Conservation (phyloP, 257 asterid genomes). For the Solanum chaucha region DNA sequence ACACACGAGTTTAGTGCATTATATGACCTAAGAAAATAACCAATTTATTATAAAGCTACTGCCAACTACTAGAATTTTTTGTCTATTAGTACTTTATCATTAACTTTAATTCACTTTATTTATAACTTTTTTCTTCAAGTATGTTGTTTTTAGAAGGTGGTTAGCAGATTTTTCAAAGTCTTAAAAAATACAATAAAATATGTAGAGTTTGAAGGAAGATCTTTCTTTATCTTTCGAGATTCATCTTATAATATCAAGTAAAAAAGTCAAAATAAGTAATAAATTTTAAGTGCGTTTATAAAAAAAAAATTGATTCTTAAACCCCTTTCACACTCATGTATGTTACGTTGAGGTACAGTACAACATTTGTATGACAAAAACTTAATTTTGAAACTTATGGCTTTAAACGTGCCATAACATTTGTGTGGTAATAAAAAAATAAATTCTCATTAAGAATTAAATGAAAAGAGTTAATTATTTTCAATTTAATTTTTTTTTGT, state of each 20-base stretch:
- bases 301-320: neutral
- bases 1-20: slow-evolving; percentile 29
- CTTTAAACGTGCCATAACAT: too few species aligned
- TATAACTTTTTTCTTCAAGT: neutral
- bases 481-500: neutral
- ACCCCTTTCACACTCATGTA: neutral
- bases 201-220: neutral
- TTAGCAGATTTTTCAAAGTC: neutral
- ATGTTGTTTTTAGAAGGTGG: neutral
- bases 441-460: neutral
- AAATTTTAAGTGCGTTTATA: neutral
- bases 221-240: neutral
- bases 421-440: too few species aligned
- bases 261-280: neutral
- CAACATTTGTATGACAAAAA: too few species aligned
- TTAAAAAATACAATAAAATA: neutral
- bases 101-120: neutral
- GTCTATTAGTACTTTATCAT: slow-evolving; percentile 3
- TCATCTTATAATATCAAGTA: neutral
- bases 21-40: slow-evolving; percentile 14
- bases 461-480: neutral
- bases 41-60: neutral
- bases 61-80: slow-evolving; percentile 12
- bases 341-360: too few species aligned
- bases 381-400: neutral